Conservation (phyloP, 2,329 filamentous ascomycete species). For the Fusarium tupiense region DNA sequence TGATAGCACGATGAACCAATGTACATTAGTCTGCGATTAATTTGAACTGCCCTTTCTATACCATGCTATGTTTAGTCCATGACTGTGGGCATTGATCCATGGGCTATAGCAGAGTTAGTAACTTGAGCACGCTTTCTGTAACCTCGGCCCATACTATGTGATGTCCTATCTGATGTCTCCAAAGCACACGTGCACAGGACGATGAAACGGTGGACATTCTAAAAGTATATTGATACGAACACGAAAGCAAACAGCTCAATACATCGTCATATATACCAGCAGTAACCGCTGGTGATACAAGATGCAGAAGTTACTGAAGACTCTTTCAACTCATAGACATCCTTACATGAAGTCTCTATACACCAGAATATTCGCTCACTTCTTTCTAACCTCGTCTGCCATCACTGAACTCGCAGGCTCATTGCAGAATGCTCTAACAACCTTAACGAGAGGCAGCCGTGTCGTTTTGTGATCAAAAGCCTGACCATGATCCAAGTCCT, state of each 20-base stretch:
- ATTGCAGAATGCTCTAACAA: conserved; percentile 34
- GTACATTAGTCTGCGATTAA: too few relatives aligned
- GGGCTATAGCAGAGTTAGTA: too few relatives aligned
- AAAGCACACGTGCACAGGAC: not conserved
- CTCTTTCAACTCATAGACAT: not conserved
- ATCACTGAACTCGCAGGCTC: not conserved
- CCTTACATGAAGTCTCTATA: not conserved
- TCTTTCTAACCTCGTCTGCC: not conserved
- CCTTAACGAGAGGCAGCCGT: conserved; percentile 46
- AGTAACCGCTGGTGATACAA: too few relatives aligned
- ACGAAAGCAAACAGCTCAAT: not conserved
- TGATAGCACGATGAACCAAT: too few relatives aligned
- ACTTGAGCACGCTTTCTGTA: too few relatives aligned
- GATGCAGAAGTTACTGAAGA: not conserved
- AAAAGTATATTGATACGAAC: not conserved
- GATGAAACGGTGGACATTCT: not conserved
- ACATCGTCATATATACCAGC: too few relatives aligned
- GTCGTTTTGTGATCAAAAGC: conserved; percentile 55
- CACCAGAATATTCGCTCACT: not conserved
- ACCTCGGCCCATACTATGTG: too few relatives aligned
- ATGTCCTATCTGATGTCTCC: not conserved
- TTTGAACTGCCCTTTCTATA: too few relatives aligned
- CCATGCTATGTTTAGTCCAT: too few relatives aligned
- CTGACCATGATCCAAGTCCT: conserved; percentile 65
- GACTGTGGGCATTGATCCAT: too few relatives aligned